Evolutionary conservation across 768 basidiomycete genomes (phyloP).

Genomic region (Termitomyces sp.): DNA sequence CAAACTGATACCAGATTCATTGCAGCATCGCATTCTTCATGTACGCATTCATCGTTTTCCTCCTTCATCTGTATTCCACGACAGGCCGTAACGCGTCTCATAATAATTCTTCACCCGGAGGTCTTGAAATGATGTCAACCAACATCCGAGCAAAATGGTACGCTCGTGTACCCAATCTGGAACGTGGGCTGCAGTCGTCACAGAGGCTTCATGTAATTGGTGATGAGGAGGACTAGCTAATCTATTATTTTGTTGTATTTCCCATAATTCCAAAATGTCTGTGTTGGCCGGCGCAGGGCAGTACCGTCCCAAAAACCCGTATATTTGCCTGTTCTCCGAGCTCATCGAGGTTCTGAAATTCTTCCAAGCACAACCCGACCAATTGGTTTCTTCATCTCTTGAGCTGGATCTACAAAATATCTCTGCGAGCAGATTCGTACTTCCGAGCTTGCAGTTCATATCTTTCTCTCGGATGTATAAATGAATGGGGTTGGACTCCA

Average conservation of each 20-base stretch:
- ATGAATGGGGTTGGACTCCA: too few species aligned
- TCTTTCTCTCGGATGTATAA: too few species aligned
- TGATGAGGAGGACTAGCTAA: slow-evolving; percentile 27
- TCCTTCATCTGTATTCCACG: slow-evolving; percentile 64
- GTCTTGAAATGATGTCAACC: slow-evolving; percentile 13
- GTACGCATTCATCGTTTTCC: slow-evolving; percentile 65
- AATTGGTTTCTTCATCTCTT: too few species aligned
- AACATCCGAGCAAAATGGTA: slow-evolving; percentile 52
- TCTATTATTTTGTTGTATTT: slow-evolving; percentile 1
- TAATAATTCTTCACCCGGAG: not conserved
- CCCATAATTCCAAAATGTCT: too few species aligned
- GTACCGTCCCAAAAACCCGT: too few species aligned
- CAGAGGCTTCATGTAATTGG: slow-evolving; percentile 23
- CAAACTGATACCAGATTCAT: not conserved
- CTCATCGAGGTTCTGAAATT: too few species aligned
- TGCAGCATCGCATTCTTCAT: slow-evolving; percentile 68
- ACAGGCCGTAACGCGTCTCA: slow-evolving; percentile 51
- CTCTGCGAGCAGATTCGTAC: too few species aligned
- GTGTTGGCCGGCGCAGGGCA: too few species aligned
- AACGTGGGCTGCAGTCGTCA: slow-evolving; percentile 7
- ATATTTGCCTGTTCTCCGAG: too few species aligned
- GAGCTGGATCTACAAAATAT: too few species aligned
- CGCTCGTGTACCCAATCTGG: slow-evolving; percentile 47
- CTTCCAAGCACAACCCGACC: too few species aligned
- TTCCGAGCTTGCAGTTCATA: too few species aligned